These are phyloP conservation scores for Paecilomyces sp. DNA, from an alignment of 2,329 filamentous ascomycete species.

Conservation along the genomic window DNA sequence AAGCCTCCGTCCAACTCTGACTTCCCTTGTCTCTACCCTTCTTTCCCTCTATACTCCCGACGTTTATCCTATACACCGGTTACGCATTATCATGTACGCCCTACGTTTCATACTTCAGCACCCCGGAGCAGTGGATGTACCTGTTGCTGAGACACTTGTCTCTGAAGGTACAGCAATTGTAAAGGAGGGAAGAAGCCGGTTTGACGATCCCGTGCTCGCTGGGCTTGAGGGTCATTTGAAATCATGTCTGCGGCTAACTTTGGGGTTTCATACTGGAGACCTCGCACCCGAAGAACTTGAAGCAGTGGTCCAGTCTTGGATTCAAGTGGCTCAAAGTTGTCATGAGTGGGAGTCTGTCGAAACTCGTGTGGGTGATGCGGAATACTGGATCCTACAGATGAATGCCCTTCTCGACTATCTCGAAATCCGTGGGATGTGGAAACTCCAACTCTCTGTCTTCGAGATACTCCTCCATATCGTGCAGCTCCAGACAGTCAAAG, in stretches of 20 bases:
- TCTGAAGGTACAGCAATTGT: slow-evolving; percentile 17
- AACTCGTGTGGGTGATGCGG: slow-evolving; percentile 43
- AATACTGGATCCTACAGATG: slow-evolving; percentile 45
- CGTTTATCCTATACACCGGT: slow-evolving; percentile 28
- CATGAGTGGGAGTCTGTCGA: slow-evolving; percentile 35
- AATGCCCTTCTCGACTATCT: slow-evolving; percentile 50
- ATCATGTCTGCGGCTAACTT: slow-evolving; percentile 26
- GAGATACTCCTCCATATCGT: slow-evolving; percentile 42
- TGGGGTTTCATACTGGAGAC: slow-evolving; percentile 27
- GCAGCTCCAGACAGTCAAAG: slow-evolving; percentile 35
- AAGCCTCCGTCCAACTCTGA: slow-evolving; percentile 19
- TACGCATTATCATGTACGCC: slow-evolving; percentile 26
- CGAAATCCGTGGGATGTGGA: slow-evolving; percentile 50
- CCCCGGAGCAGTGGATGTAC: slow-evolving; percentile 18
- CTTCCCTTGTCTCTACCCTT: slow-evolving; percentile 20
- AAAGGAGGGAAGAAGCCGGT: slow-evolving; percentile 7
- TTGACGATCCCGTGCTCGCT: slow-evolving; percentile 20
- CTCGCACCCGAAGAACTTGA: slow-evolving; percentile 19
- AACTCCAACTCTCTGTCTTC: slow-evolving; percentile 42
- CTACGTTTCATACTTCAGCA: slow-evolving; percentile 29
- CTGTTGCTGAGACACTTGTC: slow-evolving; percentile 18
- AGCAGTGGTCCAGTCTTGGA: slow-evolving; percentile 27
- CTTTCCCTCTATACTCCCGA: slow-evolving; percentile 26
- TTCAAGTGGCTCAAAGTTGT: slow-evolving; percentile 37
- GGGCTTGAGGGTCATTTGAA: slow-evolving; percentile 20